Conservation (phyloP, 495 filamentous ascomycete genomes). For the Penicillium odoratum region DNA sequence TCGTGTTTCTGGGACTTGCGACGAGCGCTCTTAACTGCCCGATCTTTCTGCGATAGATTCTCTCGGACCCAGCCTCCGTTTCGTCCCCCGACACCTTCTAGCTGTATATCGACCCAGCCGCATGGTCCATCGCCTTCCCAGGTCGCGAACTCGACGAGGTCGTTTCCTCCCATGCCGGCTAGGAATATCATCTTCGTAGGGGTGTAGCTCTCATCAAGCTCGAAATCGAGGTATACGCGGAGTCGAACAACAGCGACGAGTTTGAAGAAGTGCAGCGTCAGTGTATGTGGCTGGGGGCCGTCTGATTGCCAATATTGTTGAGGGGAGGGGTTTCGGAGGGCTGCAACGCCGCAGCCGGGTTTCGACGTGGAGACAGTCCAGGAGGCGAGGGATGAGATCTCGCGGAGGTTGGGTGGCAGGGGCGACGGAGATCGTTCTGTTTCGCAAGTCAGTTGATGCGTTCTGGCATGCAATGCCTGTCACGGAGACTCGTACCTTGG, state of each 20-base stretch:
- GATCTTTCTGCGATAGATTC: slow-evolving; percentile 8
- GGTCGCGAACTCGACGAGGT: slow-evolving; percentile 77
- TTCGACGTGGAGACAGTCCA: slow-evolving; percentile 92
- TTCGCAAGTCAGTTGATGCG: not conserved
- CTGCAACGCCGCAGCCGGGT: slow-evolving; percentile 83
- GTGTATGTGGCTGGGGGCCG: slow-evolving; percentile 90
- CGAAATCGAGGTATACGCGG: slow-evolving; percentile 86
- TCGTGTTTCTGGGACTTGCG: slow-evolving; percentile 6
- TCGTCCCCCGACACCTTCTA: slow-evolving; percentile 62
- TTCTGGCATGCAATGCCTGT: not conserved
- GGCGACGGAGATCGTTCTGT: slow-evolving; percentile 41
- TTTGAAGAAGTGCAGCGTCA: slow-evolving; percentile 94
- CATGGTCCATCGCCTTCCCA: slow-evolving; percentile 74
- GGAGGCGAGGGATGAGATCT: slow-evolving; percentile 91
- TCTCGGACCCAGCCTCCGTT: slow-evolving; percentile 40
- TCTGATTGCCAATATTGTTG: slow-evolving; percentile 94
- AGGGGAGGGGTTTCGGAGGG: slow-evolving; percentile 77
- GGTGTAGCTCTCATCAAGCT: slow-evolving; percentile 93
- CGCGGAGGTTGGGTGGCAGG: slow-evolving; percentile 61
- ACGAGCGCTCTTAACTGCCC: slow-evolving; percentile 13
- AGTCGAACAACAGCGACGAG: slow-evolving; percentile 81
- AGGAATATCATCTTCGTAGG: slow-evolving; percentile 85
- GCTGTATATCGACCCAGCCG: slow-evolving; percentile 85
- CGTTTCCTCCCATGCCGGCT: slow-evolving; percentile 84
- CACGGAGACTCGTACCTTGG: slow-evolving; percentile 29